phyloP scores from a whole-genome alignment of 139 green algal genomes.

The Pedinophyceae sp. region DNA sequence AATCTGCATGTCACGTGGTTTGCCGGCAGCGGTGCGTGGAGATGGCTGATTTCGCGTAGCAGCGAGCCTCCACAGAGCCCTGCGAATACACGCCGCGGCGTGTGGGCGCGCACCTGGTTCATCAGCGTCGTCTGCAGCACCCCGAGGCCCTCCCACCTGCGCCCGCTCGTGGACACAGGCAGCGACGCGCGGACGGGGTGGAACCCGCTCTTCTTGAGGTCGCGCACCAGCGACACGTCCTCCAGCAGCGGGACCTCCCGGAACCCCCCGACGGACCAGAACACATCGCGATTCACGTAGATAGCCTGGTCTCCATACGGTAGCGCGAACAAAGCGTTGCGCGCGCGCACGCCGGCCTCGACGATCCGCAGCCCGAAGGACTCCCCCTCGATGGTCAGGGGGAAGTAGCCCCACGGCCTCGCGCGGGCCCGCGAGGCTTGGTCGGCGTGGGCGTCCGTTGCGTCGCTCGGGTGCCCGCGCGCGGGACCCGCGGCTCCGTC shows the following conservation, averaged over 20 bases:
- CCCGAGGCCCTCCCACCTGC: background rate
- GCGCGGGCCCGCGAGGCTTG: background rate
- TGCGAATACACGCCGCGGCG: no score
- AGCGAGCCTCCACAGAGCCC: no score
- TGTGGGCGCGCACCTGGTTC: no score
- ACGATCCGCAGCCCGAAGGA: background rate
- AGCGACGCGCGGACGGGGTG: background rate
- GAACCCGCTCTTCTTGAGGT: background rate
- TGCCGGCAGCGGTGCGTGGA: no score
- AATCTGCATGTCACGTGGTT: no score
- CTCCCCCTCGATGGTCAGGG: background rate
- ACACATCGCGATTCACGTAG: background rate
- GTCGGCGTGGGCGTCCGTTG: background rate
- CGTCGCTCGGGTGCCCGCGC: background rate
- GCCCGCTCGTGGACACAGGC: background rate
- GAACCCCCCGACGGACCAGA: background rate
- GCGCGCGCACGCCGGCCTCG: background rate
- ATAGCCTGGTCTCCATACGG: background rate
- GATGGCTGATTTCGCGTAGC: no score
- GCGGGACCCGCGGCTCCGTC: background rate
- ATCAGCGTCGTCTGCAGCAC: background rate
- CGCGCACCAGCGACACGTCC: background rate
- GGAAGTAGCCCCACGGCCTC: background rate
- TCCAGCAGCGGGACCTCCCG: background rate
- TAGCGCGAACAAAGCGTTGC: background rate